These are phyloP conservation scores for Myriangium duriaei DNA, from an alignment of 2,329 filamentous ascomycete genomes.

Conservation along the genomic window DNA sequence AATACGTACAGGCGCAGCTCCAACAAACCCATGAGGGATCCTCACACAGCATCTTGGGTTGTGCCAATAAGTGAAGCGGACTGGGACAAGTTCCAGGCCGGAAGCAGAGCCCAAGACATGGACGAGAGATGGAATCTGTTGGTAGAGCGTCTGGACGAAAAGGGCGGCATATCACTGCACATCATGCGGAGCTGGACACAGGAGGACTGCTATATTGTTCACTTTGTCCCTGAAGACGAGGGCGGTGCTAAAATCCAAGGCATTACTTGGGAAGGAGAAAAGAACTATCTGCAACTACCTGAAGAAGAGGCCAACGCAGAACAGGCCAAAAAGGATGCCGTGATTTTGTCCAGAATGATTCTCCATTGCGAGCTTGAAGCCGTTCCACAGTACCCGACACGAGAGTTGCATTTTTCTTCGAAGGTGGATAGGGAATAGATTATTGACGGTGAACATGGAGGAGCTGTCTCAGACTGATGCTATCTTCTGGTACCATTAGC, in stretches of 20 bases:
- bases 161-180: conserved; percentile 14
- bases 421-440: too few relatives aligned
- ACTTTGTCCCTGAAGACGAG: background rate
- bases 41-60: background rate
- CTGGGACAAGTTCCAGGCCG: conserved; percentile 16
- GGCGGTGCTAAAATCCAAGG: background rate
- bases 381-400: background rate
- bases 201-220: conserved; percentile 10
- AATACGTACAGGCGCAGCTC: too few relatives aligned
- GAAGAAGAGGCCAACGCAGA: background rate
- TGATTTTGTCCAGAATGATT: background rate
- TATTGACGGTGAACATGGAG: too few relatives aligned
- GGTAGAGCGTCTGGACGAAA: conserved; percentile 14
- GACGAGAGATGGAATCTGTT: conserved; percentile 16
- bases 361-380: background rate
- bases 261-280: background rate
- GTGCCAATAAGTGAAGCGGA: conserved; percentile 10
- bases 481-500: too few relatives aligned
- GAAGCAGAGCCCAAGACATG: conserved; percentile 14
- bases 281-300: background rate
- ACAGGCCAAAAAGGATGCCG: background rate
- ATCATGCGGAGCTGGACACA: conserved; percentile 15
- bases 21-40: background rate
- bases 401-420: too few relatives aligned
- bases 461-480: too few relatives aligned